Base-by-base conservation (phyloP, 129 eudicot genomes). In the Saussurea involucrata region DNA sequence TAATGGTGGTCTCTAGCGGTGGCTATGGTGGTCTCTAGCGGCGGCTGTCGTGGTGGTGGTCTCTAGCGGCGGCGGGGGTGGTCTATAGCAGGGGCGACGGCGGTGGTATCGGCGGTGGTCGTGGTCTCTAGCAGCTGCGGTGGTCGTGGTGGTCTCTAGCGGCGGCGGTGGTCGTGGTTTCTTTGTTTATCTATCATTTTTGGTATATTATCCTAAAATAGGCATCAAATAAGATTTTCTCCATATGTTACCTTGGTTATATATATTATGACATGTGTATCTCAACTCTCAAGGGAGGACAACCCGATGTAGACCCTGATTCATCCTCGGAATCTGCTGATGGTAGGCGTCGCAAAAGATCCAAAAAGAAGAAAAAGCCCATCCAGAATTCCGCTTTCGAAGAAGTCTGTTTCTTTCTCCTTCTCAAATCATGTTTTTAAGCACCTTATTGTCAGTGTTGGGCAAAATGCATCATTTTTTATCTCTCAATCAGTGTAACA, bases 321-420 rank as follows among this genome's bases (percentile, higher is more conserved):
- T 80, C 25, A 8, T 78, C 85, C 10, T 74, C 75, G 21, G 49
- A 71, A 67, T 15, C 78, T 29, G 31, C 32, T 33, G 74, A 53
- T 33, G 63, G 28, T 46, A 32, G 29, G 46, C 73, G 82, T 60
- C 63, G 60, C 21, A 81, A 64, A 78, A 36, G 71, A 68, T 68
- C 85, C 27, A 57, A 10, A 66, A 80, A 74, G 82, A 78, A 80
- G 68, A 78, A 78, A 76, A 72, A 24, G 17, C 24, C 36, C 74
- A 17, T 34, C 24, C 25, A 27, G 78, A 63, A 27, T 17, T 21
- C 73, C 34, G 63, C 77, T 5, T 53, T 1, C 33, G 5, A 55
- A 77, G 82, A 79, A 81, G 89, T 86, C 29, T 36, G 85, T 81
- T 64, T 77, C 78, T 73, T 36, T 74, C 76, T 66, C 24, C 18